phyloP scores from a whole-genome alignment of 495 filamentous ascomycete genomes.

The Chaetomidium leptoderma region DNA sequence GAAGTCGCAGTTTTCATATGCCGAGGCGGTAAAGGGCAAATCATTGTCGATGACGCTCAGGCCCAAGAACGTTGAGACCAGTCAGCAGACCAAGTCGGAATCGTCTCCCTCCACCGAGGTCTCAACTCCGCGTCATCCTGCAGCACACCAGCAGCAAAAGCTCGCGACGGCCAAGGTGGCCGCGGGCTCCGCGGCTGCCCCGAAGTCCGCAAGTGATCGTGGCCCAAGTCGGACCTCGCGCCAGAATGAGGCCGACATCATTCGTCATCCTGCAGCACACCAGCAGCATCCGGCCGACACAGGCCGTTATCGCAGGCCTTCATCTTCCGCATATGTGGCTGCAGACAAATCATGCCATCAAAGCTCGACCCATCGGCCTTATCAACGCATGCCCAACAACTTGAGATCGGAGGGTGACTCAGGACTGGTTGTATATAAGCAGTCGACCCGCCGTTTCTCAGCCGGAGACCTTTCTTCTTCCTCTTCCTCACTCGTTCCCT shows the following conservation, averaged over 20 bases:
- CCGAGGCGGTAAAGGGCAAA: constrained; percentile 14
- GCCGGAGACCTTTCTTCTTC: background rate
- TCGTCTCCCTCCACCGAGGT: background rate
- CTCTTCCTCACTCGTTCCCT: background rate
- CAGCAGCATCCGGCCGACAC: too few relatives aligned
- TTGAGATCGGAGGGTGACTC: background rate
- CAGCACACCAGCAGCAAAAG: background rate
- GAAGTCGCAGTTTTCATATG: constrained; percentile 10
- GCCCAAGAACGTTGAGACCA: background rate
- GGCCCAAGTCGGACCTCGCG: background rate
- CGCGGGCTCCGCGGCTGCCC: too few relatives aligned
- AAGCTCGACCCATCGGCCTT: too few relatives aligned
- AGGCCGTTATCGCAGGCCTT: too few relatives aligned
- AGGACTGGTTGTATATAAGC: background rate
- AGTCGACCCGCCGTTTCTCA: background rate
- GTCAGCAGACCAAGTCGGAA: too few relatives aligned
- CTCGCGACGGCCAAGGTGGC: too few relatives aligned
- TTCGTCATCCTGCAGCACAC: background rate
- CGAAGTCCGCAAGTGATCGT: background rate
- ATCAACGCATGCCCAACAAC: too few relatives aligned
- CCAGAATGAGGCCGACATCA: background rate
- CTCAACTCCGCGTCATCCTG: too few relatives aligned
- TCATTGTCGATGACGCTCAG: background rate
- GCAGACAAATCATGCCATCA: too few relatives aligned
- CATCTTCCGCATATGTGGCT: too few relatives aligned